Evolutionary conservation across 768 basidiomycete genomes (phyloP), one percentile per base, ranked within the genome.

Genomic region (Tephrocybe sp.): DNA sequence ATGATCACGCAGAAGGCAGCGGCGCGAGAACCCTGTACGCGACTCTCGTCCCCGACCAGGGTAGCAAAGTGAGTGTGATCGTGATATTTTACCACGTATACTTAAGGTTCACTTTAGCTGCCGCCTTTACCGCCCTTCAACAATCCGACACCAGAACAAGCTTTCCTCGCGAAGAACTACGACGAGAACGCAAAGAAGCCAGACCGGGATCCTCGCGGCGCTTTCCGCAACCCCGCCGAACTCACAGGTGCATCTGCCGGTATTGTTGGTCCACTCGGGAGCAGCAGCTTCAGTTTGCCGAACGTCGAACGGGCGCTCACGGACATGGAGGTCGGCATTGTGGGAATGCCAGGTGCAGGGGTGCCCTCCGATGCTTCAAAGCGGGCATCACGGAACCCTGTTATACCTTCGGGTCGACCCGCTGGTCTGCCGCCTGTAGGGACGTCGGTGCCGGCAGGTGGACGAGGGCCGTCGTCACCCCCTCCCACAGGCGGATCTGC

Each of bases 201-300:
- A 0, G 90, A 93, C 59, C 81, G 90, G 48, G 94, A 98, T 71
- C 93, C 93, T 18, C 86, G 93, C 28, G 85, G 85, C 14, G 83
- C 88, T 2, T 97, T 97, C 80, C 80, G 89, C 50, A 88, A 88
- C 51, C 86, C 86, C 0, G 71, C 79, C 38, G 88, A 90, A 49
- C 70, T 77, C 21, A 66, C 79, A 6, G 75, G 76, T 15, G 70
- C 77, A 3, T 66, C 79, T 3, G 80, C 86, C 1, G 93, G 95
- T 23, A 84, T 97, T 41, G 96, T 99, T 10, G 96, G 96, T 1
- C 96, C 96, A 0, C 81, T 99, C 70, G 90, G 89, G 48, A 89
- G 86, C 65, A 88, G 86, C 58, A 90, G 86, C 52, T 87, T 95
- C 71, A 88, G 71, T 62, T 72, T 98, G 44, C 94, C 95, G 1